These are phyloP conservation scores for Sarcocystis neurona DNA, from an alignment of 169 alveolate genomes.

Conservation along the genomic window DNA sequence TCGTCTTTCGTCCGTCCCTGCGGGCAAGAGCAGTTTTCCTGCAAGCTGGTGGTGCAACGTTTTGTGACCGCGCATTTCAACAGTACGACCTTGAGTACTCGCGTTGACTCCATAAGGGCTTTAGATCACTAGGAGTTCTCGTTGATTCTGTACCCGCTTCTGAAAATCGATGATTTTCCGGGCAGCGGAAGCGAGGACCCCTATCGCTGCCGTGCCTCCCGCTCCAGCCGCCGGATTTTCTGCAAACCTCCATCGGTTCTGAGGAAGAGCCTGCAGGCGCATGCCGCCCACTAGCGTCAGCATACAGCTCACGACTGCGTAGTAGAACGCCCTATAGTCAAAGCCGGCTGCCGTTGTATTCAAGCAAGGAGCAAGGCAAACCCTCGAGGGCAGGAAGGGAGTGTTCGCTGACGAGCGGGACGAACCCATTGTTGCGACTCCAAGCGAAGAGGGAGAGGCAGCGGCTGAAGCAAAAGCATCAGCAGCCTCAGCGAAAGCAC, in stretches of 20 bases:
- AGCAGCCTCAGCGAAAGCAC: no score
- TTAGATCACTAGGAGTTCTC: no score
- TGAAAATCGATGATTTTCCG: slow-evolving; percentile 23
- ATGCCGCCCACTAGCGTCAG: slow-evolving; percentile 50
- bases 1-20: no score
- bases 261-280: slow-evolving; percentile 30
- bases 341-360: slow-evolving; percentile 41
- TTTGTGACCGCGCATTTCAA: no score
- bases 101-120: no score
- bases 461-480: no score
- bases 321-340: slow-evolving; percentile 27
- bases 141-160: no score
- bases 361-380: neutral
- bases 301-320: slow-evolving; percentile 30
- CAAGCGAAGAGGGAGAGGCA: no score
- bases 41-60: no score
- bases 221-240: slow-evolving; percentile 38
- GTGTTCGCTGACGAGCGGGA: neutral
- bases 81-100: no score
- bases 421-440: neutral
- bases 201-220: slow-evolving; percentile 28
- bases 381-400: slow-evolving; percentile 27
- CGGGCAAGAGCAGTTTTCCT: no score
- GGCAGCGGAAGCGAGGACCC: slow-evolving; percentile 54
- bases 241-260: slow-evolving; percentile 44